Base-by-base conservation (phyloP, 495 filamentous ascomycete species). In the Penicillium ochrochloron region DNA sequence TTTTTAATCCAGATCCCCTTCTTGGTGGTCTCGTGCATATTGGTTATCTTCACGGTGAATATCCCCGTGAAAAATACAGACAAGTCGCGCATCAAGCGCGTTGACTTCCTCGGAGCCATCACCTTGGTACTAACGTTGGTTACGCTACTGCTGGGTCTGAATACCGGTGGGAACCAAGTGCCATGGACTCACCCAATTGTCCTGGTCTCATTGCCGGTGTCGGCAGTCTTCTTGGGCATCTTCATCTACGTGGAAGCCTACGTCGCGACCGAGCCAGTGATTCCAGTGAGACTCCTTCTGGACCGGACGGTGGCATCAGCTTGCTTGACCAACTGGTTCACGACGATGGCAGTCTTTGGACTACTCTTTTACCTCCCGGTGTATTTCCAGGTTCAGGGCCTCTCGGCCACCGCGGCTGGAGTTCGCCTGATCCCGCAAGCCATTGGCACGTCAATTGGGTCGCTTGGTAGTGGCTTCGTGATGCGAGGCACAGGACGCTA, bases 161-260 rank as follows among this genome's bases (percentile, higher is more conserved):
- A 93, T 69, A 86, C 90, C 1, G 93, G 93, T 14, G 93, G 94
- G 7, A 96, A 94, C 62, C 74, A 92, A 19, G 85, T 97, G 0
- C 90, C 92, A 3, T 97, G 94, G 94, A 85, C 80, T 1, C 90
- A 96, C 61, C 92, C 92, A 3, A 77, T 97, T n/a, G 87, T 96
- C 5, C 74, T 92, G 21, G 83, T 81, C 5, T 83, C 86, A 0
- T 74, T 97, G 15, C 87, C 89, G 0, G 77, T 95, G 1, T 89
- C 90, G 5, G 65, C 79, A 0, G 80, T 85, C 8, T 87, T 86
- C 59, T 63, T 83, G 5, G 63, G 72, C 2, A 41, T 77, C 5
- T 88, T 97, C 48, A 68, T 82, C 35, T 93, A 89, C 75, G 82
- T 96, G 59, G 88, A 91, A 75, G 85, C 85, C 10, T 74, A 78